Evolutionary conservation across 208 protist genomes (phyloP).

Genomic region (Trichomonas tenax): DNA sequence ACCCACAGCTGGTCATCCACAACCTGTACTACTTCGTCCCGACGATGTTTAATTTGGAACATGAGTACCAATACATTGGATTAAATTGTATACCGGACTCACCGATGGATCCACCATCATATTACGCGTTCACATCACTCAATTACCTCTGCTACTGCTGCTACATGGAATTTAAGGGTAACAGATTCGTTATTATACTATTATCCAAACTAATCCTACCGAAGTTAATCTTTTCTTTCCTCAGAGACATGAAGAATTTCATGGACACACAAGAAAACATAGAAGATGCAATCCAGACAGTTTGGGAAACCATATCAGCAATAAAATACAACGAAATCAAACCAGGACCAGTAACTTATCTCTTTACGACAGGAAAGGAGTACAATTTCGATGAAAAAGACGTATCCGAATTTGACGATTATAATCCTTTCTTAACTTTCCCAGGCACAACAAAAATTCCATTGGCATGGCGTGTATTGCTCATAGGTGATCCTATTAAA

Average conservation of each 20-base stretch:
- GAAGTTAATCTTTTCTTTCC: background rate
- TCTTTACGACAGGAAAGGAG: background rate
- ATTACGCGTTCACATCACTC: background rate
- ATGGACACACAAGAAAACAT: background rate
- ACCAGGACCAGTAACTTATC: background rate
- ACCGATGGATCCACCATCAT: background rate
- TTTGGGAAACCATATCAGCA: background rate
- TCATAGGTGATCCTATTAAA: background rate
- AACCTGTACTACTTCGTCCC: background rate
- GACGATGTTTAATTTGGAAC: background rate
- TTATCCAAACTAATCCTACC: background rate
- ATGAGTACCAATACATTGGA: background rate
- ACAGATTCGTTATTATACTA: background rate
- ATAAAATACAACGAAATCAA: background rate
- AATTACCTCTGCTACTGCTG: background rate
- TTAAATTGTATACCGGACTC: background rate
- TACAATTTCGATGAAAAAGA: background rate
- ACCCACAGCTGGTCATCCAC: background rate
- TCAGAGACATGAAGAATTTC: background rate
- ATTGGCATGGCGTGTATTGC: background rate
- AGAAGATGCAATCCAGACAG: background rate
- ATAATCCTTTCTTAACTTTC: background rate
- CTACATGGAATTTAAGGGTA: background rate
- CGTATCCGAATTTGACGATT: background rate
- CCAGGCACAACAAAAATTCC: background rate